These are phyloP conservation scores for Plasmodium cynomolgi DNA, from an alignment of 169 alveolate genomes.

Conservation along the genomic window DNA sequence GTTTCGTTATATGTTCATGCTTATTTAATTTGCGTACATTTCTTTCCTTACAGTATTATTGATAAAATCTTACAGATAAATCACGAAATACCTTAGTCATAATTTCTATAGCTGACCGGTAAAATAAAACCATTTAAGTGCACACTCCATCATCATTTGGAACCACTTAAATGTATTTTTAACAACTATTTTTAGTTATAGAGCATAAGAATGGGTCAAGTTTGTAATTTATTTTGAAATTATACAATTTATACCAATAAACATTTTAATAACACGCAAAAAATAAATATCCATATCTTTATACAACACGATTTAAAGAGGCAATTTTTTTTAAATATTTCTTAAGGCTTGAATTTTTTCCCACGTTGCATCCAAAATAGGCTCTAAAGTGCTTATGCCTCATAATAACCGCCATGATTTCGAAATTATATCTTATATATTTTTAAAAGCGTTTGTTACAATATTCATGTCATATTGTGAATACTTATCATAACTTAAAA, in stretches of 20 bases:
- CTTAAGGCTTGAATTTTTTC: too few relatives aligned
- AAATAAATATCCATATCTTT: too few relatives aligned
- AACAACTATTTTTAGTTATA: neutral
- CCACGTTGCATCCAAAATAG: too few relatives aligned
- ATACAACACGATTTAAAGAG: too few relatives aligned
- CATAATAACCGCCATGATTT: too few relatives aligned
- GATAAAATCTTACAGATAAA: neutral
- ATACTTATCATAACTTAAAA: too few relatives aligned
- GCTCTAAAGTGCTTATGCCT: too few relatives aligned
- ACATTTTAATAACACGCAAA: neutral
- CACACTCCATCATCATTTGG: neutral
- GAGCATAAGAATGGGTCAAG: neutral
- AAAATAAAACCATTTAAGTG: neutral
- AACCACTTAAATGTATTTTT: neutral
- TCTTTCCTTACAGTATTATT: neutral
- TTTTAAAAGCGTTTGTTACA: too few relatives aligned
- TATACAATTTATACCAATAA: neutral
- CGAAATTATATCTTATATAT: too few relatives aligned
- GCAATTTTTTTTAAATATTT: too few relatives aligned
- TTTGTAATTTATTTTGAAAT: neutral
- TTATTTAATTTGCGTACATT: neutral
- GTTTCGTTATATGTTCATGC: neutral
- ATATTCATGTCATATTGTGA: too few relatives aligned
- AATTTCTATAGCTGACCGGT: neutral
- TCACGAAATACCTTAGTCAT: neutral